phyloP scores from a whole-genome alignment of 805 yeast genomes.

The Metschnikowia arizonensis region DNA sequence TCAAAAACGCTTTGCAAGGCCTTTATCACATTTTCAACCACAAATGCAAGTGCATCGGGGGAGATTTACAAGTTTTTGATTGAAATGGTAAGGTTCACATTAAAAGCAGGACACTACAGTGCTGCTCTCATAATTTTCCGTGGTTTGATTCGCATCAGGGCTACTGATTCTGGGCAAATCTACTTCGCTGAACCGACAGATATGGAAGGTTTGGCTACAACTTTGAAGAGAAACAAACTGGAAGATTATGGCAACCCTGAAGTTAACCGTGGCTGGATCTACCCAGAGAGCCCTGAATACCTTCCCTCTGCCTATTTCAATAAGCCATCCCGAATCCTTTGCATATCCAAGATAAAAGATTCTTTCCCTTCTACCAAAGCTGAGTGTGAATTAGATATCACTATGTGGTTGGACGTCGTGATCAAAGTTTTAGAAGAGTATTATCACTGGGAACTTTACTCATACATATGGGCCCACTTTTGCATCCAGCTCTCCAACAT shows the following conservation, averaged over 20 bases:
- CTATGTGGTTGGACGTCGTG: conserved; percentile 50
- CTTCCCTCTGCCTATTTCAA: conserved; percentile 44
- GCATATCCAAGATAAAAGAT: not conserved
- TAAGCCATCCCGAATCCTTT: conserved; percentile 29
- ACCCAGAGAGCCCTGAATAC: conserved; percentile 53
- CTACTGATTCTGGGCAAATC: conserved; percentile 41
- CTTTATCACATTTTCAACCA: conserved; percentile 23
- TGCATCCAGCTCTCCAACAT: conserved; percentile 66
- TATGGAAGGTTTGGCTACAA: conserved; percentile 62
- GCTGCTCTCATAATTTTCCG: conserved; percentile 48
- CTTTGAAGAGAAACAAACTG: conserved; percentile 48
- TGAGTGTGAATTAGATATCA: conserved; percentile 35
- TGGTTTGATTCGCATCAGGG: conserved; percentile 52
- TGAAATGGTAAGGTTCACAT: conserved; percentile 32
- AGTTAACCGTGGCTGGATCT: conserved; percentile 45
- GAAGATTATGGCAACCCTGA: conserved; percentile 6
- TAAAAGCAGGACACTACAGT: conserved; percentile 31
- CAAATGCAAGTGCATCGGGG: conserved; percentile 26
- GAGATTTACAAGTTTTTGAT: conserved; percentile 30
- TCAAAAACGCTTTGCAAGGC: conserved; percentile 25
- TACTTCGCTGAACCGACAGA: conserved; percentile 53
- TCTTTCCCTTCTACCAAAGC: not conserved
- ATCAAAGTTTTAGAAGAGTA: conserved; percentile 48
- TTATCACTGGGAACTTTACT: conserved; percentile 67
- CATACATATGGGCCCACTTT: conserved; percentile 61